Conservation (phyloP, 495 filamentous ascomycete genomes). For the Aspergillus funiculosus region DNA sequence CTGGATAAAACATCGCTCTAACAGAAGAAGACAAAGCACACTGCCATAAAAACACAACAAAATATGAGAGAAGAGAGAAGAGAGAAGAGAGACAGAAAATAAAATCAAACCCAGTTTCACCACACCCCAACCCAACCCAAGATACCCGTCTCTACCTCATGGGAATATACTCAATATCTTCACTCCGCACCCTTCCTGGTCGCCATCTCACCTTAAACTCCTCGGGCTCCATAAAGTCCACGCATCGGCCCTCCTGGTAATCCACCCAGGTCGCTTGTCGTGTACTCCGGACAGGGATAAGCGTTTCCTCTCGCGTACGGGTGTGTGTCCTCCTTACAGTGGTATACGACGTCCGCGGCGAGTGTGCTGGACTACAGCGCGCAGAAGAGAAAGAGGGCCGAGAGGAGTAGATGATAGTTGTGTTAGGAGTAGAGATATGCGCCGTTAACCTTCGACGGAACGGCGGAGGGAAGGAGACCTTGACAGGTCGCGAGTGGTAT, state of each 20-base stretch:
- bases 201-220: constrained; percentile 2
- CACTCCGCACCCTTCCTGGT: constrained; percentile 6
- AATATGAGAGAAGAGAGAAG: too few species aligned
- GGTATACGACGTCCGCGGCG: constrained; percentile 15
- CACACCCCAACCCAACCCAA: not conserved
- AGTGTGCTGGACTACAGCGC: constrained; percentile 4
- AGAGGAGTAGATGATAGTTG: constrained; percentile 5
- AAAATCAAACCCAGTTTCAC: not conserved
- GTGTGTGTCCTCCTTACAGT: constrained; percentile 12
- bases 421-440: constrained; percentile 1
- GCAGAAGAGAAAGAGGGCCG: not conserved
- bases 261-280: not conserved
- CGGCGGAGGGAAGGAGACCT: constrained; percentile 7
- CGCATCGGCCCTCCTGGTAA: constrained; percentile 7
- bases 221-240: constrained; percentile 15
- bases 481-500: constrained; percentile 9
- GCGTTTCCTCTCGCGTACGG: constrained; percentile 13
- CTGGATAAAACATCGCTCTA: too few species aligned
- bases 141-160: not conserved
- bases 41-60: too few species aligned
- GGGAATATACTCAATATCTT: constrained; percentile 14
- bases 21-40: not conserved
- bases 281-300: constrained; percentile 6
- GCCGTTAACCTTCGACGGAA: constrained; percentile 3
- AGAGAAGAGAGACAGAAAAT: too few species aligned